Percentiles rank a stretch among this genome's conserved stretches.
phyloP scores from a whole-genome alignment of 2,329 filamentous ascomycete genomes.

The Cercospora berteroae region DNA sequence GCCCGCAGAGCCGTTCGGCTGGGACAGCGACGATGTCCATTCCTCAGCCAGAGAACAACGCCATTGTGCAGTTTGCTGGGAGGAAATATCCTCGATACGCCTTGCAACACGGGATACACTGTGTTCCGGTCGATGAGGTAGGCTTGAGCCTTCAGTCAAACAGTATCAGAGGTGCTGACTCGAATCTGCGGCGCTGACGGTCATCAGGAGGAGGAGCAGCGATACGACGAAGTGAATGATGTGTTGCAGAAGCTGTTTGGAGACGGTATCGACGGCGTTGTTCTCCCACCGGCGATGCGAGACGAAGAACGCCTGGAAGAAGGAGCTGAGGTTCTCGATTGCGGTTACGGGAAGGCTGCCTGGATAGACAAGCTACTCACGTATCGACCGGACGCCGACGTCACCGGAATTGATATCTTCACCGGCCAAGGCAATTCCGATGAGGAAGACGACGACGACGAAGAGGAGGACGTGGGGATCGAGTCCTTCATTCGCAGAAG shows the following conservation, averaged over 20 bases:
- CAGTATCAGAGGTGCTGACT: background rate
- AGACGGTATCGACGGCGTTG: slow-evolving; percentile 8
- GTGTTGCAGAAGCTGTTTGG: slow-evolving; percentile 31
- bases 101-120: slow-evolving; percentile 31
- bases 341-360: slow-evolving; percentile 36
- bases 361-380: slow-evolving; percentile 41
- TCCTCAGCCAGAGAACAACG: slow-evolving; percentile 32
- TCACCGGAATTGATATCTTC: slow-evolving; percentile 36
- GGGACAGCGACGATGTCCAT: background rate
- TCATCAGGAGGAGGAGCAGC: slow-evolving; percentile 32
- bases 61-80: slow-evolving; percentile 19
- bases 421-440: slow-evolving; percentile 29
- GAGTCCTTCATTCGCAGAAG: slow-evolving; percentile 32
- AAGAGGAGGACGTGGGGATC: slow-evolving; percentile 24
- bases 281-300: slow-evolving; percentile 24
- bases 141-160: slow-evolving; percentile 9
- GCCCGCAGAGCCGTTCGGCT: background rate
- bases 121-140: slow-evolving; percentile 39
- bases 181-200: slow-evolving; percentile 17
- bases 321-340: slow-evolving; percentile 35
- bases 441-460: slow-evolving; percentile 27
- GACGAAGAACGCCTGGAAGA: slow-evolving; percentile 25
- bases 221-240: slow-evolving; percentile 32
- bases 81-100: slow-evolving; percentile 32
- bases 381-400: slow-evolving; percentile 13